Base-by-base conservation (phyloP, 2,329 filamentous ascomycete species). In the Colletotrichum destructivum region DNA sequence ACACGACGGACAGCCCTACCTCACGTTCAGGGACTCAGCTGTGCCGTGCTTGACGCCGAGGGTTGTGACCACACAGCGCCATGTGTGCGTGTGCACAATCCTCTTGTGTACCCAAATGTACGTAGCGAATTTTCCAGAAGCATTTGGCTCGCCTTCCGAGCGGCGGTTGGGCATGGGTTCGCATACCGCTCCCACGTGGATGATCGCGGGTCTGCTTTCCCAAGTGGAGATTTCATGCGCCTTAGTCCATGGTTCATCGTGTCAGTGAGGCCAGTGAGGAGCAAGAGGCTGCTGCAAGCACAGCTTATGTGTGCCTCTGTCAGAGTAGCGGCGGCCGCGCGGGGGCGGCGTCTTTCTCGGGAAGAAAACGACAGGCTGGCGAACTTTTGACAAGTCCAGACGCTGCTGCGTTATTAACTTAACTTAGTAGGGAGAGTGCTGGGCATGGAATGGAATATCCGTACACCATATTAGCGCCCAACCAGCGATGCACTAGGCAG, bases 171-270 rank as follows among this genome's bases (percentile, higher is more conserved):
- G 65, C 69, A 63, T 59, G 65, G 69, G 65, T 63, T 71, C 59
- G 65, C 65, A 71, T 71, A 71, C 69, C 69, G 69, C 69, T 69
- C 46, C 69, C 69, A 71, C 69, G 69, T 71, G 69, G 69, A 63
- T 47, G 26, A 69, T 55, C 52, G 69, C 57, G 69, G 69, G 69
- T 69, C 65, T 69, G 44, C 35, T 71, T 59, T 63, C 23, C 65
- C 26, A 69, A 69, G 69, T 69, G 65, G 69, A 71, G 57, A 52
- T 69, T 57, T 60, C 31, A 60, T 69, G 65, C 59, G 59, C 40
- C 46, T 38, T 71, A 52, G 59, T 69, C 54, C 67, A 69, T 47
- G 63, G 65, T 59, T 42, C 59, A 60, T 59, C 44, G 44, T 69
- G 52, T 59, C 46, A 69, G 23, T 38, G n/a, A 61, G n/a, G 26